Conservation (phyloP, 2,329 filamentous ascomycete species). For the Diaporthe batatas region DNA sequence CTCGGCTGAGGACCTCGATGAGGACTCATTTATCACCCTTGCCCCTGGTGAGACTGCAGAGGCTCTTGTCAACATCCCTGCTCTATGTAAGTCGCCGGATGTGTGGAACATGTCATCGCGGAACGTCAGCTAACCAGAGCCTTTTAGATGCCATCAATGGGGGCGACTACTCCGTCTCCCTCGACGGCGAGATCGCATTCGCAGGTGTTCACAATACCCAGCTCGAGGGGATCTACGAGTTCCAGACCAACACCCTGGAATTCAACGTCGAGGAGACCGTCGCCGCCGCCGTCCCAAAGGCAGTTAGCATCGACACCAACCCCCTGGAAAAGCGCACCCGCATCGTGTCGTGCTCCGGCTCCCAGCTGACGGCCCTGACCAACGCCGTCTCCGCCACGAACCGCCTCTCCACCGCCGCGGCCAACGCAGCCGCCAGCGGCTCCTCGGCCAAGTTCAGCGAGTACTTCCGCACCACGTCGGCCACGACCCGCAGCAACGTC, state of each 20-base stretch:
- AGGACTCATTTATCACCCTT: conserved; percentile 31
- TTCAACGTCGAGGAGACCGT: conserved; percentile 26
- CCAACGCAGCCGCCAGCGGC: conserved; percentile 23
- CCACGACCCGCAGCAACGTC: conserved; percentile 28
- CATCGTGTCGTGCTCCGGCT: conserved; percentile 33
- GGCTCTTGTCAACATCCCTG: conserved; percentile 25
- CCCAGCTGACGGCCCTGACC: conserved; percentile 24
- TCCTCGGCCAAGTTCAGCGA: conserved; percentile 33
- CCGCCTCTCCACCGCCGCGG: conserved; percentile 9
- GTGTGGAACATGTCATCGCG: too few species aligned
- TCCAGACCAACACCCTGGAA: conserved; percentile 27
- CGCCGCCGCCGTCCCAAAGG: conserved; percentile 28
- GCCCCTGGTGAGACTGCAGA: conserved; percentile 32
- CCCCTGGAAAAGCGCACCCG: conserved; percentile 28
- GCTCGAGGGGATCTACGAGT: conserved; percentile 31
- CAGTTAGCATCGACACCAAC: neutral
- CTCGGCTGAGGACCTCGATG: conserved; percentile 16
- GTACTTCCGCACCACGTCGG: conserved; percentile 32
- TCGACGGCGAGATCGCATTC: conserved; percentile 20
- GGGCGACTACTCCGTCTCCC: conserved; percentile 33
- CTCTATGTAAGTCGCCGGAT: conserved; percentile 10
- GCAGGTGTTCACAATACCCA: conserved; percentile 21
- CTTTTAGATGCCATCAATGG: conserved; percentile 7
- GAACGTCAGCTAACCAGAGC: neutral
- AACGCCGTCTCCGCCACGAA: conserved; percentile 24